phyloP scores from a whole-genome alignment of 2,329 filamentous ascomycete genomes.

The Plectosphaerella plurivora region DNA sequence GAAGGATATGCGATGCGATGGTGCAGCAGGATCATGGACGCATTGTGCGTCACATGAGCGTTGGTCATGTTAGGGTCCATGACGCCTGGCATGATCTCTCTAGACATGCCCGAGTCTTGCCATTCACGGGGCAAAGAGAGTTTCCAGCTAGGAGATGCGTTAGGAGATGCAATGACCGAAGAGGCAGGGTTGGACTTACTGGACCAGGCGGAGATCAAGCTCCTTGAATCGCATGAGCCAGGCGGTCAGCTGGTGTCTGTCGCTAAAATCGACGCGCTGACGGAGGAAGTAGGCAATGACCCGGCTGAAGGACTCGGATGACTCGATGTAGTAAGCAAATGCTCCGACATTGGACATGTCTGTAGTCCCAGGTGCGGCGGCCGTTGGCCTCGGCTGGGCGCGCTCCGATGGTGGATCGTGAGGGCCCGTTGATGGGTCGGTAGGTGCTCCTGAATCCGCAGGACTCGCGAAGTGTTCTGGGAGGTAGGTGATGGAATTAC shows the following conservation, averaged over 20 bases:
- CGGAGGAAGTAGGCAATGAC: slow-evolving; percentile 37
- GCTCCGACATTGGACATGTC: slow-evolving; percentile 33
- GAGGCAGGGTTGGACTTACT: slow-evolving; percentile 14
- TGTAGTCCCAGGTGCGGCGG: neutral
- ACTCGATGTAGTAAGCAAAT: slow-evolving; percentile 37
- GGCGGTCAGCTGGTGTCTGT: slow-evolving; percentile 27
- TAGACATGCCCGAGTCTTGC: slow-evolving; percentile 22
- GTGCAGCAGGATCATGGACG: slow-evolving; percentile 42
- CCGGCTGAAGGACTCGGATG: slow-evolving; percentile 35
- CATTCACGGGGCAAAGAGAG: slow-evolving; percentile 35
- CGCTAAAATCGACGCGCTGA: slow-evolving; percentile 29
- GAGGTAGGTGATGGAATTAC: slow-evolving; percentile 29
- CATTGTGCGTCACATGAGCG: slow-evolving; percentile 42
- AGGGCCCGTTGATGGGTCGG: neutral
- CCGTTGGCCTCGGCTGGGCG: neutral
- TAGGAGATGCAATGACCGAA: neutral
- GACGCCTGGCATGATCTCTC: slow-evolving; percentile 8
- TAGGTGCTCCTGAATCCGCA: slow-evolving; percentile 1
- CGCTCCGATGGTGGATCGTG: neutral
- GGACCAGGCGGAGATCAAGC: slow-evolving; percentile 35
- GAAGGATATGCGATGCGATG: slow-evolving; percentile 39
- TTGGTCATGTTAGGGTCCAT: slow-evolving; percentile 45
- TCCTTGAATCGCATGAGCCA: slow-evolving; percentile 41
- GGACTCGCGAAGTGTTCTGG: slow-evolving; percentile 21
- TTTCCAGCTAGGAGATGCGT: slow-evolving; percentile 25